phyloP scores from a whole-genome alignment of 306 rosid genomes.

The Glycine latifolia region DNA sequence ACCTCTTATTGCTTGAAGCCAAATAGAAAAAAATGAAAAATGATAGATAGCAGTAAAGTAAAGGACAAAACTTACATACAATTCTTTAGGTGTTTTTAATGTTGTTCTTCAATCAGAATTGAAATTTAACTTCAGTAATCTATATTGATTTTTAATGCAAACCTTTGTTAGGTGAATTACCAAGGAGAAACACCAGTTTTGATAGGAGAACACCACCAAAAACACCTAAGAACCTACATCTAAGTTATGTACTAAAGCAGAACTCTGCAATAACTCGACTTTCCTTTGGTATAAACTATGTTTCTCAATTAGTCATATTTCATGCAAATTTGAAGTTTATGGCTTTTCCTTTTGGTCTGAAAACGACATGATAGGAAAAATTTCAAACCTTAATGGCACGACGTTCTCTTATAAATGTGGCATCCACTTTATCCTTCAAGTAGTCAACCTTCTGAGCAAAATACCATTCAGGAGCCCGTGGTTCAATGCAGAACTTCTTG shows the following conservation, averaged over 20 bases:
- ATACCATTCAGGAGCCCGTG: conserved; percentile 97
- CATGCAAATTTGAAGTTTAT: background rate
- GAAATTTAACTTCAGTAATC: background rate
- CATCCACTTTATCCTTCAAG: conserved; percentile 78
- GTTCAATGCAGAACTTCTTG: conserved; percentile 83
- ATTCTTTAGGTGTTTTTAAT: background rate
- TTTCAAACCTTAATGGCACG: conserved; percentile 84
- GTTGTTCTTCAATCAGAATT: background rate
- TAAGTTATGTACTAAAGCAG: background rate
- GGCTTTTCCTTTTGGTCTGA: conserved; percentile 17
- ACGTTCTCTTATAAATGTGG: conserved; percentile 75
- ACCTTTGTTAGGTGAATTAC: background rate
- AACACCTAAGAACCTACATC: background rate
- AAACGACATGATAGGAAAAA: conserved; percentile 15
- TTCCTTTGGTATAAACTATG: background rate
- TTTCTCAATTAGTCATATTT: conserved; percentile 19
- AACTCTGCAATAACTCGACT: conserved; percentile 2
- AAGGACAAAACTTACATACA: background rate
- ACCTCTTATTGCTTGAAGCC: conserved; percentile 19
- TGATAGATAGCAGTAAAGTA: conserved; percentile 4
- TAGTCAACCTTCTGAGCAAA: conserved; percentile 86
- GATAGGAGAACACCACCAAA: background rate
- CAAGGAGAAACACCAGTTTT: background rate
- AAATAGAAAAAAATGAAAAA: conserved; percentile 21
- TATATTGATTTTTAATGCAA: background rate